Conservation (phyloP, 2,329 filamentous ascomycete genomes). For the Zymoseptoria passerinii region DNA sequence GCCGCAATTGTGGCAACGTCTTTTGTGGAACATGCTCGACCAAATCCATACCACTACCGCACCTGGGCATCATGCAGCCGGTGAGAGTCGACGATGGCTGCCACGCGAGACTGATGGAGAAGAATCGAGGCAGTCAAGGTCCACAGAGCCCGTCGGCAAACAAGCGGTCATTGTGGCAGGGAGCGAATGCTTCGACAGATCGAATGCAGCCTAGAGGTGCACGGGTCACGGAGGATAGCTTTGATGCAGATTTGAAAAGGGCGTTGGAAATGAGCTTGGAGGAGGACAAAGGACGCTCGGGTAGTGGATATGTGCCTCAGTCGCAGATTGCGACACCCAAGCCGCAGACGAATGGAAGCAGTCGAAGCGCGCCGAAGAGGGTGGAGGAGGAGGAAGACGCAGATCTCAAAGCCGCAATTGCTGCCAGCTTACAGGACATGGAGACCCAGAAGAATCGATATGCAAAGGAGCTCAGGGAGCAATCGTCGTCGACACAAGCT, state of each 20-base stretch:
- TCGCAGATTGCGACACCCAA: slow-evolving; percentile 16
- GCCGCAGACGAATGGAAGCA: slow-evolving; percentile 27
- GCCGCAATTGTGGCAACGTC: slow-evolving; percentile 93
- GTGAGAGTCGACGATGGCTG: slow-evolving; percentile 96
- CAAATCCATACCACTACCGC: slow-evolving; percentile 80
- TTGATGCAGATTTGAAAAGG: slow-evolving; percentile 89
- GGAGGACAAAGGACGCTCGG: slow-evolving; percentile 69
- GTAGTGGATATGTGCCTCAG: slow-evolving; percentile 63
- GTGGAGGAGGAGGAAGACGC: slow-evolving; percentile 77
- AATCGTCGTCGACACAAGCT: slow-evolving; percentile 44
- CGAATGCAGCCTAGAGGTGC: slow-evolving; percentile 85
- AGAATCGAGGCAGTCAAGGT: slow-evolving; percentile 39
- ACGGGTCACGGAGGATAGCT: slow-evolving; percentile 62
- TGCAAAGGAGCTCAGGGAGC: slow-evolving; percentile 72
- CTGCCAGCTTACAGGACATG: slow-evolving; percentile 90
- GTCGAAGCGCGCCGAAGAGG: slow-evolving; percentile 18
- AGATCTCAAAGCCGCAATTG: slow-evolving; percentile 89
- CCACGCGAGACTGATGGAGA: slow-evolving; percentile 79
- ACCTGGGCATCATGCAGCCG: slow-evolving; percentile 82
- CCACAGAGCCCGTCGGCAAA: slow-evolving; percentile 20
- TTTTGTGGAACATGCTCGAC: slow-evolving; percentile 93
- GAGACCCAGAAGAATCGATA: slow-evolving; percentile 95
- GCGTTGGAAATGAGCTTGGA: slow-evolving; percentile 96
- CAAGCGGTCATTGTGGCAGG: slow-evolving; percentile 53
- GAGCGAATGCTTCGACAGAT: slow-evolving; percentile 27